Evolutionary conservation across 1,139 yeast species (phyloP), one percentile per base, ranked within the genome.

Genomic region (Yamadazyma conglobata): DNA sequence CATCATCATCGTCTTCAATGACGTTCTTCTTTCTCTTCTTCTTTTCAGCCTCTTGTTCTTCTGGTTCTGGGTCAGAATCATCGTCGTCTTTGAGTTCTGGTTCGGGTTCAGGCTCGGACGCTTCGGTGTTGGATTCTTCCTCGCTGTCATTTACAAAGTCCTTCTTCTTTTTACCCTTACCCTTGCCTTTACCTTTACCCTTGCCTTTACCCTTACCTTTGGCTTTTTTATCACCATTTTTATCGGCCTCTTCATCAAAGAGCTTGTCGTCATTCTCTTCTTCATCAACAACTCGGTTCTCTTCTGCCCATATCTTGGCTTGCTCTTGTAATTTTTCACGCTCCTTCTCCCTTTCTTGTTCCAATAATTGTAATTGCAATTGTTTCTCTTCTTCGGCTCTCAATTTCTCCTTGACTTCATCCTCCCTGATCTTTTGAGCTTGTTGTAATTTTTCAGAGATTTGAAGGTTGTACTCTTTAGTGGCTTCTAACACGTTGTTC

Each of bases 271-370:
- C 64, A 15, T 57, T 60, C 4, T 58, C 62, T 5, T 59, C 68
- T 13, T 59, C 64, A 7, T 47, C 67, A 6, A 50, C 50, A 14
- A 58, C 51, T 38, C 70, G 53, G 27, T 75, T 63, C 43, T 73
- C 74, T 50, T 77, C 82, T 22, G 83, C 84, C 91, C 93, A 80
- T 51, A 81, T 80, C 45, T 76, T 76, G 5, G 95, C 93, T 52
- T 86, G 91, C 44, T 81, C 87, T 51, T 84, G 94, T 33, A 86
- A 64, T 35, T 64, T 71, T 39, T 72, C 73, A 51, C 89, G 77
- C 52, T 87, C 93, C 44, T 73, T 77, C 18, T 78, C 78, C 47
- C 77, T 60, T 49, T 66, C 75, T 56, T 57, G 73, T 50, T 68
- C 72, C 46, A 70, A 66, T 38, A 62, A 58, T 38, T 58, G 56